phyloP scores from a whole-genome alignment of 805 yeast genomes.

The Vanderwaltozyma yarrowii region DNA sequence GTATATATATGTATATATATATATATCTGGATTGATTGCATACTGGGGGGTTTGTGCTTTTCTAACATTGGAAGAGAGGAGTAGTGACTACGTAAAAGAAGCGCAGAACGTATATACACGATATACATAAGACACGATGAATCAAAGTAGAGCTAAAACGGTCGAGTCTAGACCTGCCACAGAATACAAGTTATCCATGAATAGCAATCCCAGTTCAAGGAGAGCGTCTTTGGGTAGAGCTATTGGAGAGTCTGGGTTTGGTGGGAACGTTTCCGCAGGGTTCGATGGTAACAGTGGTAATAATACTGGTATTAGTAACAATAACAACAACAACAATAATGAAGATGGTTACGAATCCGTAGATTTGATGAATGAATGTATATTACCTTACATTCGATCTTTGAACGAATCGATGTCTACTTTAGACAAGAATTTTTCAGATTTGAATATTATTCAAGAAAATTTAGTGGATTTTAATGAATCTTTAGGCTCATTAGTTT shows the following conservation, averaged over 20 bases:
- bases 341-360: conserved; percentile 3
- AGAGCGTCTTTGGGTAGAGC: conserved; percentile 23
- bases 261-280: too few relatives aligned
- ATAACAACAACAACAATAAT: conserved; percentile 5
- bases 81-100: too few relatives aligned
- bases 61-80: too few relatives aligned
- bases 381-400: conserved; percentile 34
- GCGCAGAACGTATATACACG: too few relatives aligned
- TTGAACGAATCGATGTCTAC: conserved; percentile 42
- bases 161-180: conserved; percentile 19
- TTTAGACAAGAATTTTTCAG: conserved; percentile 48
- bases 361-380: conserved; percentile 26
- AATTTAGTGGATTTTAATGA: conserved; percentile 62
- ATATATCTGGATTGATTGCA: too few relatives aligned
- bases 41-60: too few relatives aligned
- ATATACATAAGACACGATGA: too few relatives aligned
- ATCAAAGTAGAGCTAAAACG: conserved; percentile 8
- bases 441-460: conserved; percentile 49
- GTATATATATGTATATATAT: too few relatives aligned
- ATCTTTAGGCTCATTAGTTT: conserved; percentile 62
- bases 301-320: conserved; percentile 2
- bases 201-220: conserved; percentile 28
- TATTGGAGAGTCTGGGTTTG: conserved; percentile 1
- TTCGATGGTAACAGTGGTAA: conserved; percentile 2
- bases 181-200: conserved; percentile 33